These are phyloP conservation scores for Fomitiporia mediterranea DNA, from an alignment of 1,284 basidiomycete genomes.

Conservation along the genomic window DNA sequence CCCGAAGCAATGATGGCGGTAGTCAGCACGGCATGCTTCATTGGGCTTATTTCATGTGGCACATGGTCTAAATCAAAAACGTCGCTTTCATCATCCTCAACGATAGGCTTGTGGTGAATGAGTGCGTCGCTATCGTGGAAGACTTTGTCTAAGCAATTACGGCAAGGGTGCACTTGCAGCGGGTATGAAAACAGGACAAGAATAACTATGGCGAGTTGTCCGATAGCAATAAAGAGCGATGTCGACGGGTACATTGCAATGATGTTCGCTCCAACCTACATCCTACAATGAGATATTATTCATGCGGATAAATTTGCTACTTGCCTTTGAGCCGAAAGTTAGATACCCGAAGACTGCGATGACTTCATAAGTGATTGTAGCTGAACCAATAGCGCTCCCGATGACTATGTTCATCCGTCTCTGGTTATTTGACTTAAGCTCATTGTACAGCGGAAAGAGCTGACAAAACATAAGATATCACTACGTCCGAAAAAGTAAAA, in stretches of 20 bases:
- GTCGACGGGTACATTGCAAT: slow-evolving; percentile 96
- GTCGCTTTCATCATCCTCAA: slow-evolving; percentile 42
- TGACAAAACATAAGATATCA: slow-evolving; percentile 28
- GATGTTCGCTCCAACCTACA: slow-evolving; percentile 82
- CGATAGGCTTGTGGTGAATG: slow-evolving; percentile 18
- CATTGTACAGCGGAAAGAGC: slow-evolving; percentile 94
- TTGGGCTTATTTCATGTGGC: slow-evolving; percentile 58
- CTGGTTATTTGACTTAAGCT: slow-evolving; percentile 80
- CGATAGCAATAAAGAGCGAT: slow-evolving; percentile 87
- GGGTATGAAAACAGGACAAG: slow-evolving; percentile 92
- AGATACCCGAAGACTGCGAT: slow-evolving; percentile 89
- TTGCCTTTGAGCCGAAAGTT: slow-evolving; percentile 85
- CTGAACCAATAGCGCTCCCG: slow-evolving; percentile 78
- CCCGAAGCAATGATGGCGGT: slow-evolving; percentile 64
- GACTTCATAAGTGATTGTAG: slow-evolving; percentile 75
- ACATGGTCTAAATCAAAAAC: slow-evolving; percentile 51
- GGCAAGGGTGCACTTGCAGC: slow-evolving; percentile 89
- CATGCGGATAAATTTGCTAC: slow-evolving; percentile 17
- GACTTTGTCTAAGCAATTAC: slow-evolving; percentile 90
- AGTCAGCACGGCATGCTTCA: slow-evolving; percentile 77
- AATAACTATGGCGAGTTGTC: slow-evolving; percentile 89
- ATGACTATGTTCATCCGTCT: slow-evolving; percentile 85
- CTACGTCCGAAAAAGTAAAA: slow-evolving; percentile 6
- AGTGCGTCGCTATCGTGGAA: slow-evolving; percentile 46
- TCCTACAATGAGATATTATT: slow-evolving; percentile 5